Evolutionary conservation across 2,329 filamentous ascomycete genomes (phyloP), one percentile per base, ranked within the genome.

Genomic region (Venturia oleaginea): DNA sequence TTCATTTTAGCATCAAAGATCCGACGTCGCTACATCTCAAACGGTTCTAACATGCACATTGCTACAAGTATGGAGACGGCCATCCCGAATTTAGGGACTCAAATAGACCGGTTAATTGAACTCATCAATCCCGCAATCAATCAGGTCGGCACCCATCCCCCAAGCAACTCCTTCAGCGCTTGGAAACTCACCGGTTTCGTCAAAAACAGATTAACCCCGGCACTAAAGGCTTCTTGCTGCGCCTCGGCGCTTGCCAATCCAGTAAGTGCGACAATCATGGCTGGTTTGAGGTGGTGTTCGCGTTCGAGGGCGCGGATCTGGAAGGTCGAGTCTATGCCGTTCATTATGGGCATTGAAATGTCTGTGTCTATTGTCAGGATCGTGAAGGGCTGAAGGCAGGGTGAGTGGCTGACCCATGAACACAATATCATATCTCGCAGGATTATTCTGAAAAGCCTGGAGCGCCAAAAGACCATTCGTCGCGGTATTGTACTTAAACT

Each of bases 331-430:
- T 72, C 71, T 22, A 77, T 59, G 4, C 75, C 75, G 65, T 76
- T 74, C 75, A 77, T 77, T 24, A 76, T 71, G 0, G 75, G 75
- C 75, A 77, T 77, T 64, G 76, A 75, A 62, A 76, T 75, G 60
- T 70, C 69, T 65, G 68, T 68, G 19, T 3, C 11, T 17, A 10
- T n/a, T 13, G 55, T n/a, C 54, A 27, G 8, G 17, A 27, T 27
- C 22, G 13, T 15, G 54, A 27, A 27, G 19, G 24, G 19, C 5
- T 17, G 6, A 19, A 32, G 54, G 15, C 15, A 42, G 59, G 19
- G 27, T 82, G 82, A 82, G 85, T 85, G 76, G 80, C 7, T 83
- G 77, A 67, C 84, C 83, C 77, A 80, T 76, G 15, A 76, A 68
- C 1, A 76, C 71, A 11, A 43, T 43, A n/a, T 60, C 51, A 34